Evolutionary conservation across 2,329 filamentous ascomycete species (phyloP), one percentile per base, ranked within the genome.

Genomic region (Phoma sp.): DNA sequence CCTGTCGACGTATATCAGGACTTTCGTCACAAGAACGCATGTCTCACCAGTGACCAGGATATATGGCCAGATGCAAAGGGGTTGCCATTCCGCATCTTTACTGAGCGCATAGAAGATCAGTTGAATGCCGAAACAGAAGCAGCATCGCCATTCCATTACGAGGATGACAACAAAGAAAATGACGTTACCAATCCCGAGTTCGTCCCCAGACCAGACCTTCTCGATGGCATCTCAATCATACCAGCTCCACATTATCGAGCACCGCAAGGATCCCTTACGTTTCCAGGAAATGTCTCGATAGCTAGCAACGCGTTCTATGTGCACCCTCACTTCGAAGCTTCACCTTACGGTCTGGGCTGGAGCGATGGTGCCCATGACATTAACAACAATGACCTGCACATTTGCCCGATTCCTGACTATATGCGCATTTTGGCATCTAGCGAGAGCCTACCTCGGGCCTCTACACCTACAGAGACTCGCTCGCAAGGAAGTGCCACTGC

Each of bases 131-230:
- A 66, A 32, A 59, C 60, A n/a, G 52, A 54, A 6, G 53, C 50
- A 49, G 52, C 49, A 7, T 63, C 61, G 34, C 64, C 64, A 7
- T 47, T 61, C 17, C 38, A 56, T n/a, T 61, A 57, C 32, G 56
- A 66, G 9, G 54, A 65, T 21, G 64, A 66, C 12, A 55, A 67
- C 30, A 68, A 68, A 33, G 65, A 68, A 28, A 68, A 67, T 40
- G 17, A 33, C 9, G 40, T 39, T 11, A 39, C 37, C 18, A 47
- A 57, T 10, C 25, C 32, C 10, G 56, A 57, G 9, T 29, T 48
- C 3, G 48, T 50, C 14, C 42, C 47, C 2, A 23, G 7, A 15
- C 28, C 47, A 11, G 43, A 57, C 14, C 25, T 46, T 18, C 17
- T 47, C 5, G 33, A 54, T 11, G 45, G 56, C 5, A 42, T 66